Evolutionary conservation across 306 rosid species (phyloP).

Genomic region (Pyrus communis): DNA sequence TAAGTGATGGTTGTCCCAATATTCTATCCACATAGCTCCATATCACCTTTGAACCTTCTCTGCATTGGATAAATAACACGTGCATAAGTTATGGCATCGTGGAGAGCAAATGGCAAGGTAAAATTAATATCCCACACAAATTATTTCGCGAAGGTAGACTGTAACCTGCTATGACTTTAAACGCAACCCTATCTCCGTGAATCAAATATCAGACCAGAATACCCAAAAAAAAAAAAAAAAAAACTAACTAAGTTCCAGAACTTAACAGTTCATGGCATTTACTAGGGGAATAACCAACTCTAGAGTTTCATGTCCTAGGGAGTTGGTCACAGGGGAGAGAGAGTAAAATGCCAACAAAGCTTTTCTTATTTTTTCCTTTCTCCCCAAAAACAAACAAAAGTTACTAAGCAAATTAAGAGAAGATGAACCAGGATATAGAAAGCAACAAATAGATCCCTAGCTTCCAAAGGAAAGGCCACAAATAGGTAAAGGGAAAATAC

Average conservation of each 20-base stretch:
- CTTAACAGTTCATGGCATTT: background rate
- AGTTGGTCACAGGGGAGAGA: background rate
- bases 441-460: background rate
- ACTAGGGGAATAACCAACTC: background rate
- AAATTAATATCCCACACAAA: background rate
- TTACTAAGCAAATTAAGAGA: background rate
- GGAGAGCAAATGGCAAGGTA: conserved; percentile 1
- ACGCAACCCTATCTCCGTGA: background rate
- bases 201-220: background rate
- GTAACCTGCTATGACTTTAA: background rate
- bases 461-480: background rate
- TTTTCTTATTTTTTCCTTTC: background rate
- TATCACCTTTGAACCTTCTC: conserved; percentile 97
- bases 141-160: conserved; percentile 1
- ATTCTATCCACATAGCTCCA: conserved; percentile 99
- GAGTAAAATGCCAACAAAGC: background rate
- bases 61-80: conserved; percentile 26
- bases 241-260: background rate
- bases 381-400: background rate
- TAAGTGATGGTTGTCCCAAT: conserved; percentile 93
- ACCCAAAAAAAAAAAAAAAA: too few relatives aligned
- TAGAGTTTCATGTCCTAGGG: background rate
- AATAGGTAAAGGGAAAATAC: background rate
- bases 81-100: conserved; percentile 9
- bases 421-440: background rate